Base-by-base conservation (phyloP, 345 rosid genomes). In the Eucalyptus viminalis region DNA sequence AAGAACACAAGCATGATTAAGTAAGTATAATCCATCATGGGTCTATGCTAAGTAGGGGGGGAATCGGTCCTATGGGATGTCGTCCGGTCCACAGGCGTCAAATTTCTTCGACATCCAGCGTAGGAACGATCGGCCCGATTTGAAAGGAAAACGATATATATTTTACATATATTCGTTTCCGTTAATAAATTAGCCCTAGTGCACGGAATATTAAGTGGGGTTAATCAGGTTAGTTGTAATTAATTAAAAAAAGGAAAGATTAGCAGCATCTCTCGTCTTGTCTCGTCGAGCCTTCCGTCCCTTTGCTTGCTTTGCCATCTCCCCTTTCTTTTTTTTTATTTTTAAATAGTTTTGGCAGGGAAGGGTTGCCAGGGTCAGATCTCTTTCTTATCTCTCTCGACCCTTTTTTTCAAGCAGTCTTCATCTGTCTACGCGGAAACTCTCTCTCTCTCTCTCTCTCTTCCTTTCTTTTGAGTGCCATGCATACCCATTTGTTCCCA, bases 371-470 rank as follows among this genome's bases (percentile, higher is more conserved):
- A 14, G 87, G 87, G 72, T 87, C 88, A 58, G 49, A 17, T n/a
- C 43, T 60, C 50, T 87, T 87, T 56, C 62, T 31, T 43, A 58
- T 34, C 19, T 56, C 40, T 37, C 53, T 72, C 89, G 90, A 88
- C 67, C 90, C 88, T 89, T 65, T 90, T 90, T 87, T 60, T 90
- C 87, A 85, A 86, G 89, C 88, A 86, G 80, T 81, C 88, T 86
- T 90, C 88, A 96, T 96, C 98, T 93, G 94, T 96, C 94, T 90
- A 97, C 99, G 99, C 99, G 99, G 87, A 94, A 96, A 96, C 97
- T 88, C 86, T 87, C n/a, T 92, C 69, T 89, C 87, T 88, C 80
- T 81, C 67, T 40, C 60, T 92, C 60, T 89, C 86, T 88, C 50
- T 92, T 14, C 49, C 80, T 76, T 86, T 7, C 49, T 25, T 24